phyloP scores from a whole-genome alignment of 1,284 basidiomycete genomes.

The Fomitiporia mediterranea region DNA sequence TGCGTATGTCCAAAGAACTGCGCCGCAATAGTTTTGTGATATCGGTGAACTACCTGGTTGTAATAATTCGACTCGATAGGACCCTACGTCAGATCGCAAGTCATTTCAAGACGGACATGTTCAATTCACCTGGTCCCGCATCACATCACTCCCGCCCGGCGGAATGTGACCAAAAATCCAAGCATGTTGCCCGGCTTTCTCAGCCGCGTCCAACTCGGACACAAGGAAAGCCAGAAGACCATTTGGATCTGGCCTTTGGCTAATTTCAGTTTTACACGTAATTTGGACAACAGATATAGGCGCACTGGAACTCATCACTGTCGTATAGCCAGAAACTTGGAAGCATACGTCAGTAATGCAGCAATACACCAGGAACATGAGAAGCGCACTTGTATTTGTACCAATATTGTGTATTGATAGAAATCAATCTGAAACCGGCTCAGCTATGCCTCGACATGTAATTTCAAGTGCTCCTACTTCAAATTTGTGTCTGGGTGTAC shows the following conservation, averaged over 20 bases:
- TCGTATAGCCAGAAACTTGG: conserved; percentile 50
- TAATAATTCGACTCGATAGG: conserved; percentile 47
- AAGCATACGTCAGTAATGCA: conserved; percentile 4
- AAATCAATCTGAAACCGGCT: conserved; percentile 49
- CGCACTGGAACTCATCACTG: conserved; percentile 39
- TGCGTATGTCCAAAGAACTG: conserved; percentile 48
- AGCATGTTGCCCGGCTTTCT: conserved; percentile 47
- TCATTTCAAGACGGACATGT: conserved; percentile 20
- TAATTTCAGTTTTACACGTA: not conserved
- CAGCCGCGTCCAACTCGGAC: conserved; percentile 48
- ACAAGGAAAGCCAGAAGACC: conserved; percentile 40
- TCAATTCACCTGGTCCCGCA: conserved; percentile 39
- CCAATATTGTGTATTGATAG: conserved; percentile 55
- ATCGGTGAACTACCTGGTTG: conserved; percentile 53
- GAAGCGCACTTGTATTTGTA: conserved; percentile 44
- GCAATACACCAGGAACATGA: not conserved
- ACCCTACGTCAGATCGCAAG: conserved; percentile 10
- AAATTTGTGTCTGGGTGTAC: conserved; percentile 41
- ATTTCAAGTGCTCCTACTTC: conserved; percentile 32
- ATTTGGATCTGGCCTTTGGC: conserved; percentile 37
- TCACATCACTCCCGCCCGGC: conserved; percentile 42
- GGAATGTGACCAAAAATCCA: conserved; percentile 53
- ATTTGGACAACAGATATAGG: not conserved
- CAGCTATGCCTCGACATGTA: too few species aligned
- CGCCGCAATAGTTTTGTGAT: conserved; percentile 51